These are phyloP conservation scores for Microbotryum silenes-acaulis DNA, from an alignment of 1,284 basidiomycete species.

Conservation along the genomic window DNA sequence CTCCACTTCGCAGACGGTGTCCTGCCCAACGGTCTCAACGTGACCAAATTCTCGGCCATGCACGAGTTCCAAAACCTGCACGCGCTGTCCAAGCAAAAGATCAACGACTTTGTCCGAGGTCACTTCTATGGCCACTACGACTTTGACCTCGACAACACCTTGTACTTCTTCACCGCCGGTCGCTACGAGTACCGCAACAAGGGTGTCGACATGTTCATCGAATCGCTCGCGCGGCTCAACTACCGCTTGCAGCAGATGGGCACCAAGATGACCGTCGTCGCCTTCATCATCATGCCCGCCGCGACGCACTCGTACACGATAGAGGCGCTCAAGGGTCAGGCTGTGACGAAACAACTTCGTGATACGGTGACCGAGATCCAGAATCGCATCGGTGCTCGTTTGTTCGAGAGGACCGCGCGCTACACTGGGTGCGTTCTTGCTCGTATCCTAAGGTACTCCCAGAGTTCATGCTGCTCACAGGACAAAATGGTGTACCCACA, in stretches of 20 bases:
- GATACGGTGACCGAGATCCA: conserved; percentile 95
- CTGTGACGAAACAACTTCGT: conserved; percentile 89
- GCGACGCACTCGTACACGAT: conserved; percentile 93
- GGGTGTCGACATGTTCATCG: conserved; percentile 99
- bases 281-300: conserved; percentile 98
- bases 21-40: conserved; percentile 95
- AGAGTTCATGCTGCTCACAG: too few relatives aligned
- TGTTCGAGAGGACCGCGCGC: conserved; percentile 88
- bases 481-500: conserved; percentile 35
- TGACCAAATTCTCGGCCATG: conserved; percentile 91
- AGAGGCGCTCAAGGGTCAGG: conserved; percentile 95
- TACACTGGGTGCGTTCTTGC: conserved; percentile 63
- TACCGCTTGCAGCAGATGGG: conserved; percentile 72
- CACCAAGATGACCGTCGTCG: conserved; percentile 78
- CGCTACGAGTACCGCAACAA: conserved; percentile 99
- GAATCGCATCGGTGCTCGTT: conserved; percentile 75
- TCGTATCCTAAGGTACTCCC: too few relatives aligned
- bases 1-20: conserved; percentile 61
- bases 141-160: conserved; percentile 66
- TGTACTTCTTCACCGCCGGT: conserved; percentile 99
- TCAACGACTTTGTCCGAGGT: conserved; percentile 93
- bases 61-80: conserved; percentile 95
- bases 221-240: conserved; percentile 87
- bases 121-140: conserved; percentile 94
- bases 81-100: conserved; percentile 84